Evolutionary conservation across 1,139 yeast genomes (phyloP).

Genomic region (Suhomyces atakaporum): DNA sequence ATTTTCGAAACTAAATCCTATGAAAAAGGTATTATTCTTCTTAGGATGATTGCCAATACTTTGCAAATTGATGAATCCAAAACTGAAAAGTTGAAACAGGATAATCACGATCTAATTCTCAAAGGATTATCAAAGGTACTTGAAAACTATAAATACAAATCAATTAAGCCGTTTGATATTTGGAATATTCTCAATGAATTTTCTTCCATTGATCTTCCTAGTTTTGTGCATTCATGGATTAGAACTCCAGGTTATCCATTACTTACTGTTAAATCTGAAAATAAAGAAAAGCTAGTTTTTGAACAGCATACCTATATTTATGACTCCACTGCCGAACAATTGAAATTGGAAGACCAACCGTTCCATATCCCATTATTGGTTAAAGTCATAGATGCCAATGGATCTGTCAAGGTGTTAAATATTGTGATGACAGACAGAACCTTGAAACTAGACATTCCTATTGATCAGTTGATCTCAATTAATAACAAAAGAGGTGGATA

Average conservation of each 20-base stretch:
- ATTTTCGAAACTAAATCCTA: slow-evolving; percentile 58
- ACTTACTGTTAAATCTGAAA: slow-evolving; percentile 37
- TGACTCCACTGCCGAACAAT: slow-evolving; percentile 25
- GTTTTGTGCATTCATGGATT: slow-evolving; percentile 60
- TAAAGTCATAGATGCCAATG: slow-evolving; percentile 28
- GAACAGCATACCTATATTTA: slow-evolving; percentile 56
- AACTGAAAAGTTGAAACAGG: slow-evolving; percentile 13
- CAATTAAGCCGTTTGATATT: slow-evolving; percentile 56
- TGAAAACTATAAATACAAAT: slow-evolving; percentile 30
- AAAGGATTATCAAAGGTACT: slow-evolving; percentile 47
- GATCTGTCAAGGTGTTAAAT: slow-evolving; percentile 35
- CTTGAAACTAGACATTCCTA: slow-evolving; percentile 34
- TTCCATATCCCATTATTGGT: slow-evolving; percentile 57
- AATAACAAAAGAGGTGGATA: slow-evolving; percentile 53
- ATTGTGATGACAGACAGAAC: slow-evolving; percentile 52
- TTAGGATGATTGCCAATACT: slow-evolving; percentile 56
- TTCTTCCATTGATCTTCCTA: slow-evolving; percentile 33
- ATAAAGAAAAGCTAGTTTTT: slow-evolving; percentile 30
- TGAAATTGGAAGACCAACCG: slow-evolving; percentile 45
- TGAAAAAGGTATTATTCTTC: slow-evolving; percentile 62
- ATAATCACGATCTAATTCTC: slow-evolving; percentile 31
- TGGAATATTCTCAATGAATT: slow-evolving; percentile 48
- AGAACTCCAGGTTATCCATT: slow-evolving; percentile 61
- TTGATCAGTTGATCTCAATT: slow-evolving; percentile 25
- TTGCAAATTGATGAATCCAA: slow-evolving; percentile 35